Evolutionary conservation across 805 yeast genomes (phyloP).

Genomic region (Maudiozyma pseudohumilis): DNA sequence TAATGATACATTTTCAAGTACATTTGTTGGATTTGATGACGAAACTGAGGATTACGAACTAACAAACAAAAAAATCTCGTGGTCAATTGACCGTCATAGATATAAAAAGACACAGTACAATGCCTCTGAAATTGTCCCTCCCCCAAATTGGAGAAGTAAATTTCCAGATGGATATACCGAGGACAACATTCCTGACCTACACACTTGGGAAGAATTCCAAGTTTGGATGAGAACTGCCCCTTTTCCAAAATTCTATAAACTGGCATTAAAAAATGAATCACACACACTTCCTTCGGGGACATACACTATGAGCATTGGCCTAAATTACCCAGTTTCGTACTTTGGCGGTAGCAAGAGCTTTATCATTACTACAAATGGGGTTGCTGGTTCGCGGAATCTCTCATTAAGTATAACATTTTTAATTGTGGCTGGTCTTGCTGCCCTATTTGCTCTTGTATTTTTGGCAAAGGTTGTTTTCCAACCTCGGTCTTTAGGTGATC

Average conservation of each 20-base stretch:
- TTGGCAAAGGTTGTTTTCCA: conserved; percentile 70
- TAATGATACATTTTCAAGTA: conserved; percentile 61
- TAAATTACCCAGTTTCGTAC: conserved; percentile 71
- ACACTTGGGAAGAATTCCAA: conserved; percentile 60
- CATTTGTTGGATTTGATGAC: conserved; percentile 30
- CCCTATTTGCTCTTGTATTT: conserved; percentile 64
- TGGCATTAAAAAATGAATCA: conserved; percentile 64
- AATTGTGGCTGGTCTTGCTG: conserved; percentile 70
- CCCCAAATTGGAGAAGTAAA: conserved; percentile 69
- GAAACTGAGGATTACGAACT: conserved; percentile 31
- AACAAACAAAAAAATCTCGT: conserved; percentile 51
- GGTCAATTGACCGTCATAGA: conserved; percentile 58
- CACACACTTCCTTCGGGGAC: conserved; percentile 50
- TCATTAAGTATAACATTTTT: conserved; percentile 78
- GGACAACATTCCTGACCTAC: conserved; percentile 58
- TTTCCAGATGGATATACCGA: conserved; percentile 69
- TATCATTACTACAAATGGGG: conserved; percentile 70
- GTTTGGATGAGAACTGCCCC: conserved; percentile 95
- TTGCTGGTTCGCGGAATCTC: conserved; percentile 81
- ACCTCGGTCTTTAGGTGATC: conserved; percentile 82
- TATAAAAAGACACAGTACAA: conserved; percentile 56
- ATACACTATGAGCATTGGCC: conserved; percentile 55
- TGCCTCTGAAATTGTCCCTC: conserved; percentile 59
- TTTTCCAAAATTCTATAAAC: conserved; percentile 76
- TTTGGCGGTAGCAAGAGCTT: conserved; percentile 87